phyloP scores from a whole-genome alignment of 371 early-diverging fungal species.

The Rhizopus arrhizus region DNA sequence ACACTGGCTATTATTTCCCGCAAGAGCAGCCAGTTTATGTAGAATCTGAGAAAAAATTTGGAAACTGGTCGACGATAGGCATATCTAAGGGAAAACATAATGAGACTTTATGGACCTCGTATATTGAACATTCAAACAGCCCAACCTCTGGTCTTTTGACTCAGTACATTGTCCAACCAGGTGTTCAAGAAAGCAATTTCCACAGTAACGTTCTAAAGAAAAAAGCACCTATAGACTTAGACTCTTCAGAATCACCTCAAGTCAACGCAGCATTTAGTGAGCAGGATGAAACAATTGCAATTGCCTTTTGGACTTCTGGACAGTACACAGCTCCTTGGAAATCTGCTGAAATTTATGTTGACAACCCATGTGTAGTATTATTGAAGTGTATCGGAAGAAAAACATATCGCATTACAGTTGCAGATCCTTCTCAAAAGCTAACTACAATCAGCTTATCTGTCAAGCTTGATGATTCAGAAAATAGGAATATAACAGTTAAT shows the following conservation, averaged over 20 bases:
- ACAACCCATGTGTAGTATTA: constrained; percentile 19
- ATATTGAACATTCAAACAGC: constrained; percentile 18
- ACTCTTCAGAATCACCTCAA: constrained; percentile 21
- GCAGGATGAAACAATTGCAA: constrained; percentile 18
- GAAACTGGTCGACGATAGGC: constrained; percentile 31
- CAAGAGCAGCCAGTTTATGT: constrained; percentile 15
- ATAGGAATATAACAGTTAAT: not conserved
- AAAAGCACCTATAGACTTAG: constrained; percentile 15
- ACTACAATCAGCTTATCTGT: constrained; percentile 12
- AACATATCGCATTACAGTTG: constrained; percentile 16
- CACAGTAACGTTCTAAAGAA: not conserved
- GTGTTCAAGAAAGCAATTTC: not conserved
- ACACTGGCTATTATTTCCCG: constrained; percentile 34
- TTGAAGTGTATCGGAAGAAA: not conserved
- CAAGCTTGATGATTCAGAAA: not conserved
- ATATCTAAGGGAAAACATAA: constrained; percentile 22
- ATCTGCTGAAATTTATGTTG: constrained; percentile 5
- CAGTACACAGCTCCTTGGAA: constrained; percentile 24
- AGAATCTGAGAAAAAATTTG: constrained; percentile 14
- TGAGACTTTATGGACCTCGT: constrained; percentile 23
- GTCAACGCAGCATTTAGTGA: constrained; percentile 26
- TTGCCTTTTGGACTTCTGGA: constrained; percentile 38
- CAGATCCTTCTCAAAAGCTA: constrained; percentile 34
- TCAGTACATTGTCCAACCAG: constrained; percentile 30
- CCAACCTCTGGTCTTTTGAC: constrained; percentile 12